Evolutionary conservation across 1,284 basidiomycete genomes (phyloP), one percentile per base, ranked within the genome.

Genomic region (Termitomyces sp.): DNA sequence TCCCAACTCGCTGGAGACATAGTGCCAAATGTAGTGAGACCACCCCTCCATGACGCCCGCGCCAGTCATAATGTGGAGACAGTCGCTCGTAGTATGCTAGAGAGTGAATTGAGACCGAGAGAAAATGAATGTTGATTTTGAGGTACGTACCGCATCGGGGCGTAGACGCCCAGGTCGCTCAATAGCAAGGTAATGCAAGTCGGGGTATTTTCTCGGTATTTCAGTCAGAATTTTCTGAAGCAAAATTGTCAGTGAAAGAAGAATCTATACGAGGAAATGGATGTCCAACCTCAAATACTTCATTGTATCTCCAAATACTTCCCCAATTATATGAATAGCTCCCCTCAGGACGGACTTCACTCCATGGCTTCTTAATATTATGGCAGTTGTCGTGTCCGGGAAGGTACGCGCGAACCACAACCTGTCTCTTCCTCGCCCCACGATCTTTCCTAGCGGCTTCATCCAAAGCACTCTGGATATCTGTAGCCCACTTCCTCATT

Each of bases 1-100:
- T 26, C 61, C 54, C 13, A 63, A 43, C 40, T 63, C 62, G 3
- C 56, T 63, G 21, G 77, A 77, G 56, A 84, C 69, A 61, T 69
- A 86, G 61, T 86, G 82, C 80, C 80, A 85, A 56, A 86, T 81
- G 57, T 84, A 86, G 57, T 83, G 79, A 13, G 83, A 75, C 83
- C 84, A 87, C n/a, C 83, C 82, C 67, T 87, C 84, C 30, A 86
- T 69, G 39, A 86, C 81, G 36, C 84, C 84, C 4, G 81, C 67
- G 39, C 84, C 84, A 1, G 80, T 68, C 73, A 86, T 76, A 56
- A 86, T 78, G 55, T 87, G 84, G 19, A 86, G 69, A 59, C 84
- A 86, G 64, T 86, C 84, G 9, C 80, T 73, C 15, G 77, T 62
- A 0, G 77, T 66, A 59, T 86, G 84, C 80, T 84, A 59, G 10